Percentiles rank a stretch among this genome's conserved stretches.
Conservation (phyloP, 257 asterid species). For the Gentiana dahurica region DNA sequence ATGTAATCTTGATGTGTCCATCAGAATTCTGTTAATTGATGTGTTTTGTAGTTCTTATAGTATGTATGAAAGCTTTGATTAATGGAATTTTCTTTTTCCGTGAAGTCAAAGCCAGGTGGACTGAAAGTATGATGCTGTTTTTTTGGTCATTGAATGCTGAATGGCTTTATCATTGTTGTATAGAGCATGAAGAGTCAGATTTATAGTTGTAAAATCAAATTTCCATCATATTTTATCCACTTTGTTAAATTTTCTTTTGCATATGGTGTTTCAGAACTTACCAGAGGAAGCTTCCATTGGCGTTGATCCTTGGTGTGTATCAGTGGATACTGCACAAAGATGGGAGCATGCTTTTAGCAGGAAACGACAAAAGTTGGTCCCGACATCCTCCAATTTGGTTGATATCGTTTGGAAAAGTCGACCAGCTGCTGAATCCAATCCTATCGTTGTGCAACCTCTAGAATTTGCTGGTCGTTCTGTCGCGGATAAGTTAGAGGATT, state of each 20-base stretch:
- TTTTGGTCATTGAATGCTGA: neutral
- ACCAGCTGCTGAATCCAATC: slow-evolving; percentile 61
- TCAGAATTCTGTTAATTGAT: too few species aligned
- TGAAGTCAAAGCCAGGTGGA: too few species aligned
- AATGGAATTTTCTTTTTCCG: neutral
- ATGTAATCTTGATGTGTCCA: neutral
- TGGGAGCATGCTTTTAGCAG: slow-evolving; percentile 73
- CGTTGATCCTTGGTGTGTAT: slow-evolving; percentile 91
- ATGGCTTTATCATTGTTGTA: neutral
- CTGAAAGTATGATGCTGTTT: too few species aligned
- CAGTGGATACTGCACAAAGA: slow-evolving; percentile 79
- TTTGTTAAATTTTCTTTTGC: neutral
- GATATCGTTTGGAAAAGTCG: slow-evolving; percentile 87
- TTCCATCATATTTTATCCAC: neutral
- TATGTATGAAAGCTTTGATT: neutral
- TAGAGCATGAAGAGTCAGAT: neutral
- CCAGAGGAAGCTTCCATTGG: slow-evolving; percentile 69
- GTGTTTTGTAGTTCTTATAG: neutral
- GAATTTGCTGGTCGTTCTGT: slow-evolving; percentile 77
- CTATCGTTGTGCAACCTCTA: slow-evolving; percentile 59
- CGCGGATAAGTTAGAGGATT: slow-evolving; percentile 65
- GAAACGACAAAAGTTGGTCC: slow-evolving; percentile 69
- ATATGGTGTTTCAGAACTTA: slow-evolving; percentile 47
- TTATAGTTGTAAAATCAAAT: neutral
- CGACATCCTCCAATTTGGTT: slow-evolving; percentile 61